A percentile compares a stretch with the other conserved stretches of the same genome.
Evolutionary conservation across 1,284 basidiomycete genomes (phyloP).

Genomic region (Coniferiporia sulphurascens): DNA sequence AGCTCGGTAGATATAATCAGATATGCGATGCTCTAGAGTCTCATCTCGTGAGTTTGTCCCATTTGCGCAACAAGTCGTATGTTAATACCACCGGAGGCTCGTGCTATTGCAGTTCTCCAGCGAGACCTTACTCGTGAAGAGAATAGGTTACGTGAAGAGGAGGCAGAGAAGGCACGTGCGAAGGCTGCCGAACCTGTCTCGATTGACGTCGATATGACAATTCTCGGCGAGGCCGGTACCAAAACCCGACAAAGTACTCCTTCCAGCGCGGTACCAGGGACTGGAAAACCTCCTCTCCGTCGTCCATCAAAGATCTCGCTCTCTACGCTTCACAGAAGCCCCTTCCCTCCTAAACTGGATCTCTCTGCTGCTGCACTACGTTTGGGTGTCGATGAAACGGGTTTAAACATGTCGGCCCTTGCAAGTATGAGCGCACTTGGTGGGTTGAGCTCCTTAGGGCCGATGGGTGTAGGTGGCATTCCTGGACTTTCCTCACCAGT

Average conservation of each 20-base stretch:
- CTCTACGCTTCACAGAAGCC: conserved; percentile 66
- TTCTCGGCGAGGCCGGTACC: neutral
- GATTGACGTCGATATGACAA: conserved; percentile 14
- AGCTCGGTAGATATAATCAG: conserved; percentile 73
- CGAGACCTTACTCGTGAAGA: conserved; percentile 61
- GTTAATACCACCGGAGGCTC: conserved; percentile 39
- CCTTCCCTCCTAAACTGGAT: conserved; percentile 67
- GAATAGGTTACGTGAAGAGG: conserved; percentile 43
- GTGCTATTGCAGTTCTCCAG: conserved; percentile 64
- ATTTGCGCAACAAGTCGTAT: neutral
- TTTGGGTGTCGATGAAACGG: conserved; percentile 53
- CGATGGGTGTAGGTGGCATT: conserved; percentile 18
- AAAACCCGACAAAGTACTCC: conserved; percentile 5
- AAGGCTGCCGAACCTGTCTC: conserved; percentile 34
- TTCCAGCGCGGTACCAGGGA: conserved; percentile 19
- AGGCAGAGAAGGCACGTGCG: conserved; percentile 24
- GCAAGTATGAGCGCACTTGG: conserved; percentile 17
- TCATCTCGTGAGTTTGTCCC: conserved; percentile 46
- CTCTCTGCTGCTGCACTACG: conserved; percentile 61
- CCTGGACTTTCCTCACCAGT: conserved; percentile 65
- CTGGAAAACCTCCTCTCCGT: conserved; percentile 30
- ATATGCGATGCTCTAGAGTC: conserved; percentile 70
- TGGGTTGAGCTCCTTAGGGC: conserved; percentile 14
- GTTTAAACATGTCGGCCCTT: conserved; percentile 40
- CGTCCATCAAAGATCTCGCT: conserved; percentile 71